Conservation (phyloP, 1,284 basidiomycete genomes). For the Gymnopus androsaceus region DNA sequence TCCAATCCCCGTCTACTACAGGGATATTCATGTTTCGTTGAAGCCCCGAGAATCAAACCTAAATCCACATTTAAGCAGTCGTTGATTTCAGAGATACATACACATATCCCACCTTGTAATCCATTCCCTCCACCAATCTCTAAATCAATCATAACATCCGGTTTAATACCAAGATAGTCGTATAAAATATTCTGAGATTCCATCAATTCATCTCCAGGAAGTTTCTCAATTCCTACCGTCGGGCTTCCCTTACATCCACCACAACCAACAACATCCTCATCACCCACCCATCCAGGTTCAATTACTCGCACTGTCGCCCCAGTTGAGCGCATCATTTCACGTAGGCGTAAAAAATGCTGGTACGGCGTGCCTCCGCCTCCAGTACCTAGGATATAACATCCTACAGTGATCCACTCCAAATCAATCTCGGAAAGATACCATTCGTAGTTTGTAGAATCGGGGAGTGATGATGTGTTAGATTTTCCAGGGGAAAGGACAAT, state of each 20-base stretch:
- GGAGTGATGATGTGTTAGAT: neutral
- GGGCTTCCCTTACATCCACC: constrained; percentile 39
- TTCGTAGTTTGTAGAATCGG: constrained; percentile 24
- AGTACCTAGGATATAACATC: constrained; percentile 55
- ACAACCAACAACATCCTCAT: constrained; percentile 33
- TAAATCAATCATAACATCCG: constrained; percentile 34
- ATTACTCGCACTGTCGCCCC: constrained; percentile 47
- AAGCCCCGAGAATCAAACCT: constrained; percentile 39
- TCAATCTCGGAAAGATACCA: constrained; percentile 45
- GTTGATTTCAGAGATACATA: neutral
- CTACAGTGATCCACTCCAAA: constrained; percentile 53
- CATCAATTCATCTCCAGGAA: constrained; percentile 40
- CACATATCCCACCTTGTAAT: constrained; percentile 41
- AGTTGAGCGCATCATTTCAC: constrained; percentile 46
- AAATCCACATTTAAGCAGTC: neutral
- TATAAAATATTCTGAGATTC: constrained; percentile 29
- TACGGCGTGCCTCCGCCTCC: constrained; percentile 57
- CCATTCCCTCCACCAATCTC: constrained; percentile 65
- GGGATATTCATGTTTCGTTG: constrained; percentile 38
- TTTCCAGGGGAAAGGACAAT: constrained; percentile 20
- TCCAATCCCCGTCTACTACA: constrained; percentile 49
- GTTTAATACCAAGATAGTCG: constrained; percentile 33
- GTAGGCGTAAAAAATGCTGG: constrained; percentile 46
- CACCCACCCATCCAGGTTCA: constrained; percentile 19
- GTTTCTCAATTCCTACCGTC: constrained; percentile 38